These are phyloP conservation scores for Boletellus ananiceps DNA, from an alignment of 768 basidiomycete genomes.

Conservation along the genomic window DNA sequence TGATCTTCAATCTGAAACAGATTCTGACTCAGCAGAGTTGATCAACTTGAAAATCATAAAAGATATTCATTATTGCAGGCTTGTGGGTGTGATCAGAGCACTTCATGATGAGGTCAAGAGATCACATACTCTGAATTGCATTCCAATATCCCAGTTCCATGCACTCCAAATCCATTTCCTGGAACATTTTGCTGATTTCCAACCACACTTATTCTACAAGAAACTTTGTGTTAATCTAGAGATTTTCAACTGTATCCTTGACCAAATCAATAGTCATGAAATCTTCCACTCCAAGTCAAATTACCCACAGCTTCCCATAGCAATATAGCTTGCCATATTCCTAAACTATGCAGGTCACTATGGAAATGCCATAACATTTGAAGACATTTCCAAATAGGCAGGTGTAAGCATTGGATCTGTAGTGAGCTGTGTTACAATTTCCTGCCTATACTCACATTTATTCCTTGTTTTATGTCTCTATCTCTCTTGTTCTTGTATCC, in stretches of 20 bases:
- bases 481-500: no score
- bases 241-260: conserved; percentile 23
- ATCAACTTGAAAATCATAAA: no score
- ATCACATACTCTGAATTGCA: no score
- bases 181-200: not conserved
- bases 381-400: conserved; percentile 10
- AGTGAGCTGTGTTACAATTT: conserved; percentile 3
- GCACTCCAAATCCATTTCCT: conserved; percentile 4
- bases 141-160: no score
- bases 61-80: no score
- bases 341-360: conserved; percentile 20
- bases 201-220: conserved; percentile 20
- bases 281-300: conserved; percentile 21
- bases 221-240: conserved; percentile 22
- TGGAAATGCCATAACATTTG: conserved; percentile 16
- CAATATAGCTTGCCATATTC: conserved; percentile 28
- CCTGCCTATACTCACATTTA: no score
- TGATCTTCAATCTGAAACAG: no score
- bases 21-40: no score
- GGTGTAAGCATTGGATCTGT: not conserved
- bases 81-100: no score
- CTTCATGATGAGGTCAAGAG: no score
- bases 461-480: no score
- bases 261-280: conserved; percentile 16
- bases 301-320: conserved; percentile 23